Evolutionary conservation across 257 asterid species (phyloP).

Genomic region (Eustoma russellianum): DNA sequence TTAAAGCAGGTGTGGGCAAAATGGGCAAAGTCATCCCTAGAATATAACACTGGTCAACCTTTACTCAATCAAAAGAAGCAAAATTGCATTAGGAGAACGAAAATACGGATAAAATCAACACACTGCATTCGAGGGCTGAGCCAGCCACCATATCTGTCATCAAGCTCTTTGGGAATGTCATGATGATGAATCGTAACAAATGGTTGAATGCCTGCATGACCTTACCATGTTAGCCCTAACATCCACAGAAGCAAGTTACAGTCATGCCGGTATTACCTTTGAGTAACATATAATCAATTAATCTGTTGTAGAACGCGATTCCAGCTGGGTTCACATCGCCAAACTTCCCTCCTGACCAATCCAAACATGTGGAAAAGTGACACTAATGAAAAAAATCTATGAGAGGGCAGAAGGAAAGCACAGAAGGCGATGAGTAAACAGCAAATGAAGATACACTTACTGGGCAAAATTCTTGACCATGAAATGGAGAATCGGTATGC

Average conservation of each 20-base stretch:
- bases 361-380: slow-evolving; percentile 3
- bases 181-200: slow-evolving; percentile 58
- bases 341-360: slow-evolving; percentile 44
- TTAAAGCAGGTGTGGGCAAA: slow-evolving; percentile 51
- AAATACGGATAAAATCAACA: slow-evolving; percentile 11
- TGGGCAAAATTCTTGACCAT: slow-evolving; percentile 78
- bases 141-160: slow-evolving; percentile 60
- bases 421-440: neutral
- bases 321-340: slow-evolving; percentile 50
- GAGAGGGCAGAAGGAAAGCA: neutral
- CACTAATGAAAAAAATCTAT: no score
- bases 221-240: neutral
- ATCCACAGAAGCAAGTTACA: neutral
- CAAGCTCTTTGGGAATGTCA: slow-evolving; percentile 63
- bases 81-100: neutral
- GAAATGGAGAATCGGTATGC: slow-evolving; percentile 78
- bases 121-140: slow-evolving; percentile 66
- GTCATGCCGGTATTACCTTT: slow-evolving; percentile 25
- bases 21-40: slow-evolving; percentile 64
- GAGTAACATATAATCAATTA: slow-evolving; percentile 41
- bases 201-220: slow-evolving; percentile 52
- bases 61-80: neutral
- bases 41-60: neutral
- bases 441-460: slow-evolving; percentile 21
- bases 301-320: slow-evolving; percentile 36